Evolutionary conservation across 495 filamentous ascomycete genomes (phyloP).

Genomic region (Daldinia loculata): DNA sequence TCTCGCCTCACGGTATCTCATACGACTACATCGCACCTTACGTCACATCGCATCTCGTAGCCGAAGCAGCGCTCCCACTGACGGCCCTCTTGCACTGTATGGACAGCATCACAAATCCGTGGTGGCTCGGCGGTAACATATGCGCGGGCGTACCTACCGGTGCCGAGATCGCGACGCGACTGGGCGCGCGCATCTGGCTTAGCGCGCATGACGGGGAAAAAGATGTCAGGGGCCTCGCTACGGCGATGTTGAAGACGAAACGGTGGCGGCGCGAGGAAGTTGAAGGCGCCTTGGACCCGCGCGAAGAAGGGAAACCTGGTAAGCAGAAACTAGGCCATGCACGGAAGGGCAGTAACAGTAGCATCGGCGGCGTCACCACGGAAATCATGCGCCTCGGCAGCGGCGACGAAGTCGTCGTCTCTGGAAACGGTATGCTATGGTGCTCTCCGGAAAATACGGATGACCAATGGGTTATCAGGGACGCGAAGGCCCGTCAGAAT

Average conservation of each 20-base stretch:
- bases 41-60: conserved; percentile 62
- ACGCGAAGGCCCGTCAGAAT: not conserved
- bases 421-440: conserved; percentile 40
- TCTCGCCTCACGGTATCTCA: conserved; percentile 67
- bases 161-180: conserved; percentile 61
- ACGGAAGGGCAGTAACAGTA: conserved; percentile 22
- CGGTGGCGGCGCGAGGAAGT: conserved; percentile 59
- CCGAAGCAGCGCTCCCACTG: conserved; percentile 67
- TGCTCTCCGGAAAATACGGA: conserved; percentile 10
- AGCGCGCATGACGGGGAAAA: conserved; percentile 74
- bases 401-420: conserved; percentile 49
- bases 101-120: conserved; percentile 65
- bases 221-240: conserved; percentile 61
- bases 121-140: conserved; percentile 72
- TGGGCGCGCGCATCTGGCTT: conserved; percentile 67
- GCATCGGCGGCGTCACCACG: conserved; percentile 29
- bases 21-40: conserved; percentile 61
- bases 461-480: conserved; percentile 14
- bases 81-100: conserved; percentile 71
- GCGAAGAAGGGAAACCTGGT: not conserved
- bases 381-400: conserved; percentile 44
- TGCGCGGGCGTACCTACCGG: conserved; percentile 65
- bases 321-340: conserved; percentile 16
- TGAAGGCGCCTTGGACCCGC: conserved; percentile 36
- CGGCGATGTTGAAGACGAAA: conserved; percentile 56